Percentiles rank a stretch among this genome's conserved stretches.
phyloP scores from a whole-genome alignment of 306 rosid genomes.

The Quercus alba region DNA sequence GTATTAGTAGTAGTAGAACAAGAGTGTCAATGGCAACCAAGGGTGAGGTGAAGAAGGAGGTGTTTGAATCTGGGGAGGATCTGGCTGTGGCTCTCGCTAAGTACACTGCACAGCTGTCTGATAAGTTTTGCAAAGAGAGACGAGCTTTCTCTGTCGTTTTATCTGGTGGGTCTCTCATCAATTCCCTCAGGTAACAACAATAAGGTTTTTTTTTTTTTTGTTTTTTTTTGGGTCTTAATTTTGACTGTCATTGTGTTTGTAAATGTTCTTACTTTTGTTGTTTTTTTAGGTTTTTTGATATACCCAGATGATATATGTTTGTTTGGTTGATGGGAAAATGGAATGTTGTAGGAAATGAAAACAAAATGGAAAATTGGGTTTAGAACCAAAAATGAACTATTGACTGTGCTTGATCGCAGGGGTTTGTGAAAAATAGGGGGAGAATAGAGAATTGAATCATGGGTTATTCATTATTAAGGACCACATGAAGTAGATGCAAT shows the following conservation, averaged over 20 bases:
- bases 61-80: slow-evolving; percentile 59
- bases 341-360: neutral
- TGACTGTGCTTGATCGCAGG: neutral
- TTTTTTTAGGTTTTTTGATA: neutral
- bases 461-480: neutral
- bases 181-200: slow-evolving; percentile 48
- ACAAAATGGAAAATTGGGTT: neutral
- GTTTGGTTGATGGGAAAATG: neutral
- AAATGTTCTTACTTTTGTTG: neutral
- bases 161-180: slow-evolving; percentile 72
- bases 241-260: neutral
- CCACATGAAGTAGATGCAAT: too few relatives aligned
- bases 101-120: slow-evolving; percentile 63
- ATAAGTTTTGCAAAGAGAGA: slow-evolving; percentile 49
- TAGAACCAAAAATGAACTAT: neutral
- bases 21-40: slow-evolving; percentile 31
- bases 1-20: slow-evolving; percentile 13
- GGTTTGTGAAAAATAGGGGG: neutral
- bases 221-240: neutral
- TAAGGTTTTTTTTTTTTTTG: neutral
- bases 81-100: slow-evolving; percentile 68
- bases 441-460: neutral
- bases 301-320: neutral
- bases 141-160: slow-evolving; percentile 65
- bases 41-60: slow-evolving; percentile 41